Percentiles rank a stretch among this genome's conserved stretches.
phyloP scores from a whole-genome alignment of 2,329 filamentous ascomycete species.

The Cercospora sp. region DNA sequence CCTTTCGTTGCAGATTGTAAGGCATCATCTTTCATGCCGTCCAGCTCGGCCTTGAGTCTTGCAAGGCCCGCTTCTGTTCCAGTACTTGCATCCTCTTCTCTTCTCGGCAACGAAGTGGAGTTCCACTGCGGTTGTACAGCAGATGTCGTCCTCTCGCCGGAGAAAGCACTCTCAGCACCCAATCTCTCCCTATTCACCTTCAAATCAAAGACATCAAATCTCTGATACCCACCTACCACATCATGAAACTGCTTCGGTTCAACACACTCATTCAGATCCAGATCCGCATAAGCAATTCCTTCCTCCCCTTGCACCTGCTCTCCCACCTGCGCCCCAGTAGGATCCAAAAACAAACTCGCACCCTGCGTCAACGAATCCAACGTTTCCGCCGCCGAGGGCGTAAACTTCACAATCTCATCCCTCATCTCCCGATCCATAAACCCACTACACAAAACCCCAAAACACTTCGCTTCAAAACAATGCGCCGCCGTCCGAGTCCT shows the following conservation, averaged over 20 bases:
- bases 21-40: constrained; percentile 13
- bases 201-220: constrained; percentile 56
- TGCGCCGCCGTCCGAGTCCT: constrained; percentile 55
- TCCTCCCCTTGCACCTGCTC: constrained; percentile 49
- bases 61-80: constrained; percentile 3
- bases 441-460: constrained; percentile 53
- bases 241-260: constrained; percentile 61
- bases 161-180: constrained; percentile 22
- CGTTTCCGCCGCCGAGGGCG: constrained; percentile 30
- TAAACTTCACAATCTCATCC: constrained; percentile 40
- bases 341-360: constrained; percentile 54
- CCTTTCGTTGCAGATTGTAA: background rate
- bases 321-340: constrained; percentile 46
- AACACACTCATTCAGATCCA: constrained; percentile 52
- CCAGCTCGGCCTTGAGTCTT: constrained; percentile 7
- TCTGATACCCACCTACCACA: constrained; percentile 57
- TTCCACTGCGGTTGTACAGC: constrained; percentile 1
- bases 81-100: constrained; percentile 1
- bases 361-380: constrained; percentile 46
- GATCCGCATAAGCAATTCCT: constrained; percentile 54
- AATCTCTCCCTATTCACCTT: constrained; percentile 48
- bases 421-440: constrained; percentile 40
- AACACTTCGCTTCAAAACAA: constrained; percentile 60
- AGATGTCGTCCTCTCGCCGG: background rate
- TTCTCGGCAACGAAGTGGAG: background rate